A percentile compares a stretch with the other conserved stretches of the same genome.
Evolutionary conservation across 2,329 filamentous ascomycete species (phyloP).

Genomic region (Claviceps arundinis): DNA sequence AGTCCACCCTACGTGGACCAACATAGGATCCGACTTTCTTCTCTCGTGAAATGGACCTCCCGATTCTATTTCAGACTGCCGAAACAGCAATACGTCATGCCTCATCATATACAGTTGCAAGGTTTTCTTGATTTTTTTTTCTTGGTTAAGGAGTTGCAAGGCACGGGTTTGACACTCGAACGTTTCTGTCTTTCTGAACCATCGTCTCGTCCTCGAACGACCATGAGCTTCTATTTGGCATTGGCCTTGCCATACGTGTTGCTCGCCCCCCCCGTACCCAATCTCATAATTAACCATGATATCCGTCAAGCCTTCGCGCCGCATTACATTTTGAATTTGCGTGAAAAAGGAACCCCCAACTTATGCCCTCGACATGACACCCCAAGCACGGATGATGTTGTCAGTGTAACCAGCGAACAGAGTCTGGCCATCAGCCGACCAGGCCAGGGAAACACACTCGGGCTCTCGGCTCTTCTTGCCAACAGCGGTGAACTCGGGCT

Average conservation of each 20-base stretch:
- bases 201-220: conserved; percentile 20
- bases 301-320: neutral
- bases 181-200: too few species aligned
- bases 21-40: conserved; percentile 23
- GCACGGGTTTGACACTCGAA: too few species aligned
- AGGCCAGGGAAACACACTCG: conserved; percentile 94
- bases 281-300: neutral
- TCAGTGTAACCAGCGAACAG: conserved; percentile 99
- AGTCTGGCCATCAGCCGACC: conserved; percentile 97
- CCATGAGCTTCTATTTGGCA: too few species aligned
- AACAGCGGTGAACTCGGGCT: conserved; percentile 93
- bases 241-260: too few species aligned
- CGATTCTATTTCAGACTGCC: conserved; percentile 22
- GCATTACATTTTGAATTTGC: conserved; percentile 2
- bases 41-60: conserved; percentile 16
- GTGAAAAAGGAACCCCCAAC: conserved; percentile 10
- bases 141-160: conserved; percentile 9
- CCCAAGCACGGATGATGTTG: conserved; percentile 97
- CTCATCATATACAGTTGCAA: conserved; percentile 16
- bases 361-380: conserved; percentile 90
- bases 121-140: conserved; percentile 18
- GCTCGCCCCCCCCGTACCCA: neutral
- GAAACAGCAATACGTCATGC: conserved; percentile 25
- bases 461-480: conserved; percentile 99
- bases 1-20: too few species aligned